A percentile compares a stretch with the other conserved stretches of the same genome.
Conservation (phyloP, 306 rosid species). For the Prunus mira region DNA sequence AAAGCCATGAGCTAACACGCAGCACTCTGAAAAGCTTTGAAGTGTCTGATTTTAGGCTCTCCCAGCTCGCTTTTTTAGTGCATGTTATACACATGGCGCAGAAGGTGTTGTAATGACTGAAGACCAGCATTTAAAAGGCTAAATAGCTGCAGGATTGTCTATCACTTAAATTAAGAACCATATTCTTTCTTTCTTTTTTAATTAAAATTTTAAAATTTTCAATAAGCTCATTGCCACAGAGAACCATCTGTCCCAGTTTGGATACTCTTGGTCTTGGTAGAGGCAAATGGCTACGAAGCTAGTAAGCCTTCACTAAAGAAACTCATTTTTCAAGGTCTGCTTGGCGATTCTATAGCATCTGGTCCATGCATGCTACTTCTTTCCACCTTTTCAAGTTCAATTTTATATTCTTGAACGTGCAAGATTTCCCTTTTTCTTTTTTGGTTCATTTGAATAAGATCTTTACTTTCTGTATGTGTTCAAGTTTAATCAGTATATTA, state of each 20-base stretch:
- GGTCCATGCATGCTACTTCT: background rate
- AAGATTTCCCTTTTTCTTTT: too few relatives aligned
- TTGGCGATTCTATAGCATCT: slow-evolving; percentile 2
- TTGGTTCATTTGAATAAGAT: background rate
- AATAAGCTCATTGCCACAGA: background rate
- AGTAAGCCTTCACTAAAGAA: background rate
- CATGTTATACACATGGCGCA: background rate
- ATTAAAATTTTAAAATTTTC: too few relatives aligned
- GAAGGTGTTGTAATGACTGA: background rate
- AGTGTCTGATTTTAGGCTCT: too few relatives aligned
- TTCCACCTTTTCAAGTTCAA: background rate
- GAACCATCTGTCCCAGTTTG: background rate
- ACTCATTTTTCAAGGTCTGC: slow-evolving; percentile 4
- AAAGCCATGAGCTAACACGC: too few relatives aligned
- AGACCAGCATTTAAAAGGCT: too few relatives aligned
- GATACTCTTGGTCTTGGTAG: background rate
- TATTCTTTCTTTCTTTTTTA: too few relatives aligned
- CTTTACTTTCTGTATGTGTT: too few relatives aligned
- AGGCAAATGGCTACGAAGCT: background rate
- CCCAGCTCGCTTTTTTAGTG: too few relatives aligned
- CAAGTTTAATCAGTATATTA: too few relatives aligned
- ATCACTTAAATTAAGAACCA: too few relatives aligned
- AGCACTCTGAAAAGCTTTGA: too few relatives aligned
- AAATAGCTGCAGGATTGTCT: too few relatives aligned
- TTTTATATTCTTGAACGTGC: background rate